Conservation (phyloP, 352 stramenopile species). For the Phytophthora megakarya region DNA sequence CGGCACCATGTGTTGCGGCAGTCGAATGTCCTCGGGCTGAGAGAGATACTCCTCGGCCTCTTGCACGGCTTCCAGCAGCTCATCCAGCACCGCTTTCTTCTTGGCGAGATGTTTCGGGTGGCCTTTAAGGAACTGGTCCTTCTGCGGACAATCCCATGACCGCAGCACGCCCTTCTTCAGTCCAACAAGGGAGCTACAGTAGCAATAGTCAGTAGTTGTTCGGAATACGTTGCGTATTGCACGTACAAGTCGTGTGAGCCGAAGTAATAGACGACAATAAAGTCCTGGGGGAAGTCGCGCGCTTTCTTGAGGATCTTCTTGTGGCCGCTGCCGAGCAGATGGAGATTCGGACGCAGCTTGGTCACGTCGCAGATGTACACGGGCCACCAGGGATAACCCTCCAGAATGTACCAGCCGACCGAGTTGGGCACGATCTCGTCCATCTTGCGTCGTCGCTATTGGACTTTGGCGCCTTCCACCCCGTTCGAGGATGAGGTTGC, state of each 20-base stretch:
- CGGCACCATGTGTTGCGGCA: conserved; percentile 80
- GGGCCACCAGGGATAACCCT: conserved; percentile 87
- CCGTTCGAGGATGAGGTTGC: neutral
- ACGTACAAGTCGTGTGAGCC: conserved; percentile 84
- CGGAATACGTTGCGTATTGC: neutral
- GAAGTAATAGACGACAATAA: conserved; percentile 86
- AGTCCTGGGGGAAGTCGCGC: conserved; percentile 72
- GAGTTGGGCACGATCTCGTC: conserved; percentile 58
- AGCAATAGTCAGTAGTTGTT: neutral
- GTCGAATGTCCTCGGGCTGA: conserved; percentile 70
- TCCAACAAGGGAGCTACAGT: conserved; percentile 49
- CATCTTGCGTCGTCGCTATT: conserved; percentile 12
- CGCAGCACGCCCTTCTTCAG: conserved; percentile 73
- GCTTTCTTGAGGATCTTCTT: conserved; percentile 74
- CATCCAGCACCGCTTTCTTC: conserved; percentile 57
- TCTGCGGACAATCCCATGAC: conserved; percentile 75
- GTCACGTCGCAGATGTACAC: conserved; percentile 84
- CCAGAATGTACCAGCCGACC: conserved; percentile 86
- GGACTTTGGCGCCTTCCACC: conserved; percentile 8
- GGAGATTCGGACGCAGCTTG: conserved; percentile 72
- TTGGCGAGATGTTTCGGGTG: conserved; percentile 73
- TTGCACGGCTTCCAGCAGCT: conserved; percentile 56
- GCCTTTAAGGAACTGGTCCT: conserved; percentile 72
- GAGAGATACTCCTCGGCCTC: conserved; percentile 83
- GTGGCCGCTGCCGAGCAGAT: conserved; percentile 72